Percentiles rank a stretch among this genome's conserved stretches.
These are phyloP conservation scores for Geotrichum europaeum DNA, from an alignment of 1,139 yeast species.

Conservation along the genomic window DNA sequence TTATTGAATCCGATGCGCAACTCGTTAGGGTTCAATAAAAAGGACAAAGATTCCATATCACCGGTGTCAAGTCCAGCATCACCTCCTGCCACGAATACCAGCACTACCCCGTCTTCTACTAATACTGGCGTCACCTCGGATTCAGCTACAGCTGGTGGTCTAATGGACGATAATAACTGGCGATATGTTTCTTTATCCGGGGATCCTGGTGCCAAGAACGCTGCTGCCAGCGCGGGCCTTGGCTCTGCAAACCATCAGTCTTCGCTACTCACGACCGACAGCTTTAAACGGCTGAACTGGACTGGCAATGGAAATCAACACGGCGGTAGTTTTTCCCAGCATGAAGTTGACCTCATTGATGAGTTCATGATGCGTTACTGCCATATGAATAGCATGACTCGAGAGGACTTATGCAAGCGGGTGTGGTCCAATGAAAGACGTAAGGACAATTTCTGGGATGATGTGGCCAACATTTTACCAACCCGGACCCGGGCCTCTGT, in stretches of 20 bases:
- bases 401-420: constrained; percentile 68
- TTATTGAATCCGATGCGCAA: constrained; percentile 2
- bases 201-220: constrained; percentile 1
- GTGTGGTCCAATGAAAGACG: constrained; percentile 83
- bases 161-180: constrained; percentile 2
- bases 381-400: constrained; percentile 50
- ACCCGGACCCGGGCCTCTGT: constrained; percentile 80
- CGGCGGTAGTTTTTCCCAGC: constrained; percentile 50
- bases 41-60: neutral
- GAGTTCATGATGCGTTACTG: constrained; percentile 66
- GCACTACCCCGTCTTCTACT: neutral
- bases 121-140: neutral
- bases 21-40: neutral
- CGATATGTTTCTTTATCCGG: constrained; percentile 1
- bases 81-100: neutral
- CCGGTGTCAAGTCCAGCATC: neutral
- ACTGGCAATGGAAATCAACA: constrained; percentile 29
- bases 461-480: constrained; percentile 68
- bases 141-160: constrained; percentile 8
- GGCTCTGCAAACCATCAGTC: neutral
- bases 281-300: constrained; percentile 21
- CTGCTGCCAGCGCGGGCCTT: constrained; percentile 1
- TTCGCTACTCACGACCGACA: neutral
- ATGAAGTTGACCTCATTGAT: constrained; percentile 67
- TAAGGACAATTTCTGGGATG: constrained; percentile 87